Conservation (phyloP, 164 flowering plant genomes). For the Aristolochia fimbriata region DNA sequence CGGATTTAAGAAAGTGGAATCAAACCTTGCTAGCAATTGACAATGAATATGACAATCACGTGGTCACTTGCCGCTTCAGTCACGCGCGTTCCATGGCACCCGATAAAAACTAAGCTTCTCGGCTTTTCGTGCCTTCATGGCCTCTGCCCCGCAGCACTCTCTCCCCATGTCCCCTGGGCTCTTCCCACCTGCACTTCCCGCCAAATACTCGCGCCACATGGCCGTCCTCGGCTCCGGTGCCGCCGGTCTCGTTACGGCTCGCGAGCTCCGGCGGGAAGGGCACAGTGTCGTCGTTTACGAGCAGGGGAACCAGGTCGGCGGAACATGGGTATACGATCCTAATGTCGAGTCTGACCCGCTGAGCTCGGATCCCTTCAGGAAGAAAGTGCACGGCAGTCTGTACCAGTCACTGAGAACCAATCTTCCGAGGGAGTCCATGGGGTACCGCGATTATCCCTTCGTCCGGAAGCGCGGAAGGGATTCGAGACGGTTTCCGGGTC, state of each 20-base stretch:
- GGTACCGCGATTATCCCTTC: constrained; percentile 63
- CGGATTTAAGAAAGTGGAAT: too few relatives aligned
- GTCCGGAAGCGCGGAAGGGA: constrained; percentile 32
- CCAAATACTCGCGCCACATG: constrained; percentile 15
- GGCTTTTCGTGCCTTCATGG: background rate
- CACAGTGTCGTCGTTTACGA: constrained; percentile 75
- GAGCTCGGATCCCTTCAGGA: constrained; percentile 49
- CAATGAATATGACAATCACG: too few relatives aligned
- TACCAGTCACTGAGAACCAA: constrained; percentile 79
- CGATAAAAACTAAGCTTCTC: too few relatives aligned
- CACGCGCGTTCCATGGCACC: too few relatives aligned
- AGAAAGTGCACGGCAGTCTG: constrained; percentile 50
- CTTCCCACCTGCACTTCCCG: background rate
- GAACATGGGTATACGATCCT: constrained; percentile 67
- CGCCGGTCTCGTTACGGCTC: constrained; percentile 64
- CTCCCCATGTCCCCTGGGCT: background rate
- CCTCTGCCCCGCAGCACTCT: background rate
- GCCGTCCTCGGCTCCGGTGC: constrained; percentile 93
- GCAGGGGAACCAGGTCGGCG: constrained; percentile 36
- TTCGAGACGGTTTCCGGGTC: constrained; percentile 59
- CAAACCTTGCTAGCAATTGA: too few relatives aligned
- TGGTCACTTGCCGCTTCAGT: too few relatives aligned
- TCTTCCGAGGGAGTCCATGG: constrained; percentile 76
- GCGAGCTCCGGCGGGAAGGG: constrained; percentile 68
- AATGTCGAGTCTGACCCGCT: constrained; percentile 56